Conservation (phyloP, 345 rosid species). For the Brassica juncea region DNA sequence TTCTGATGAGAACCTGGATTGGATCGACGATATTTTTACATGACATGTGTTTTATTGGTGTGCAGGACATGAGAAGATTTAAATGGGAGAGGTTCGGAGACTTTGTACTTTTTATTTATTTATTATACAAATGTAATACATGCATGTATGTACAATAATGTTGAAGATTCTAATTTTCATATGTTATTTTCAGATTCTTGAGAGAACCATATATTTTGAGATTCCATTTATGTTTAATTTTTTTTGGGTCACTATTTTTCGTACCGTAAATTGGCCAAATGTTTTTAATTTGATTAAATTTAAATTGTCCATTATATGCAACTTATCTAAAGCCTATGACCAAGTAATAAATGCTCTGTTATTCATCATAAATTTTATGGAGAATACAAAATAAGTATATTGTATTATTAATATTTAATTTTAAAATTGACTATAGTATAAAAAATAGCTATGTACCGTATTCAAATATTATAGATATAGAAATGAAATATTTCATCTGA, state of each 20-base stretch:
- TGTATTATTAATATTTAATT: neutral
- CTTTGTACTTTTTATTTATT: neutral
- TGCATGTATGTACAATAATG: constrained; percentile 1
- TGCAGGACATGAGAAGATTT: neutral
- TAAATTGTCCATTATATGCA: neutral
- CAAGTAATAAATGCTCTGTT: neutral
- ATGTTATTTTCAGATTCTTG: neutral
- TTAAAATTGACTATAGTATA: neutral
- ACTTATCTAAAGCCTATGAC: neutral
- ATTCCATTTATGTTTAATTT: neutral
- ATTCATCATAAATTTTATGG: neutral
- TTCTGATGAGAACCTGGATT: neutral
- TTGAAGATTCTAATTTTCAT: neutral
- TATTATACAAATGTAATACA: neutral
- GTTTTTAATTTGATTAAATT: neutral
- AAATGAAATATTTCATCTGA: neutral
- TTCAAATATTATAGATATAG: neutral
- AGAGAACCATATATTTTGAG: neutral
- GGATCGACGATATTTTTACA: neutral
- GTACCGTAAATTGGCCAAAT: neutral
- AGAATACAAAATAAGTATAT: neutral
- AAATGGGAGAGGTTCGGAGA: neutral
- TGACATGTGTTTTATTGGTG: neutral
- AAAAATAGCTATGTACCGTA: no score
- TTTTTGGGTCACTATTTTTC: neutral